Base-by-base conservation (phyloP, 2,329 filamentous ascomycete genomes). In the Grosmannia clavigera region DNA sequence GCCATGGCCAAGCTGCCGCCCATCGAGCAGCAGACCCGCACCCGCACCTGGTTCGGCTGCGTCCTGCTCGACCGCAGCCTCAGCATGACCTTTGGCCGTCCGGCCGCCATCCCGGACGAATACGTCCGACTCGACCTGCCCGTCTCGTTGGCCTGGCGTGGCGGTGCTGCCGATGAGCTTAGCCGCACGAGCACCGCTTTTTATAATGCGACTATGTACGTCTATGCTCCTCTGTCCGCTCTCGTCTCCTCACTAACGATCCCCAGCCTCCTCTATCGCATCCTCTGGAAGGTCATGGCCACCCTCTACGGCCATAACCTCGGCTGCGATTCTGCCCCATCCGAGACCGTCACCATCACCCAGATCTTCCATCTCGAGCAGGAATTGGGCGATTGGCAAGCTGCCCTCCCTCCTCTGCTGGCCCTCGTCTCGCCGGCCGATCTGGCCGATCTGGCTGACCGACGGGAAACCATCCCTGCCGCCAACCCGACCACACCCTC, bases 1-100 rank as follows among this genome's bases (percentile, higher is more conserved):
- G 70, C 73, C 0, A 68, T 70, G 0, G 66, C 64, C 7, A 62
- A 67, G 0, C 75, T 76, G 51, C 64, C 72, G 0, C 69, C 72
- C 0, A 57, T 78, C 0, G 74, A 81, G 50, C 69, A 71, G 3
- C 79, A 81, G 64, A 74, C 75, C 2, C 68, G 78, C 10, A 76
- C 74, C 53, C 69, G 78, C 0, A 75, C 73, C 0, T 82, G 78
- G 80, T 78, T 71, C 63, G 76, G 72, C 0, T 80, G 76, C 63
- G 68, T 80, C 0, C 59, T 78, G 9, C 68, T 79, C 1, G 76
- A 80, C 62, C 68, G 77, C 71, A 58, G 27, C 5, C 64, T 80
- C 54, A 78, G 77, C 63, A 79, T 80, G 74, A 80, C 77, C 0
- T 78, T 80, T 62, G 78, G 78, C 2, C 69, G 78, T 0, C 78